Base-by-base conservation (phyloP, 495 filamentous ascomycete species). In the Xylaria acuta region DNA sequence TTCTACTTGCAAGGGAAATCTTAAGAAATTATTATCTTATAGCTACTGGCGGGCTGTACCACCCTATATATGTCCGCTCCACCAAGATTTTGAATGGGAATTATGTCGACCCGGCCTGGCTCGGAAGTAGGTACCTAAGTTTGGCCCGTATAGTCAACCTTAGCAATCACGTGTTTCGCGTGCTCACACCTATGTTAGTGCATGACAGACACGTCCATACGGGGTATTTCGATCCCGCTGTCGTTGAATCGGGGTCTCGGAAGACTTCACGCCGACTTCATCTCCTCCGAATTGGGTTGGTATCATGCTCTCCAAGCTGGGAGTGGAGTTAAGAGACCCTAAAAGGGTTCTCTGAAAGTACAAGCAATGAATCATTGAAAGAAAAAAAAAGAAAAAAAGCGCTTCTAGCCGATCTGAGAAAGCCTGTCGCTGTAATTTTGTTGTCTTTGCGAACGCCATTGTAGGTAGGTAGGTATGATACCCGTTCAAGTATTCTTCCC, bases 241-340 rank as follows among this genome's bases (percentile, higher is more conserved):
- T 38, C 22, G 36, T 68, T 49, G n/a, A 60, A 72, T 75, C 5
- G 34, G 66, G 36, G 64, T 64, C 32, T 73, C 77, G 77, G 77
- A 75, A 70, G 72, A 38, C 64, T 36, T 77, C 30, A 58, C 73
- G 72, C 77, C 77, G 77, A 73, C 72, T 62, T 77, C 77, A 71
- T 64, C 27, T 27, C 60, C 41, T 60, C 69, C 67, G 18, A 12
- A 75, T 74, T 34, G 59, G 66, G 66, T 40, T 49, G 38, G 56
- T 60, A 40, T 34, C 30, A 45, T 62, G 30, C 47, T 40, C 66
- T 25, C 53, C 27, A 58, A 22, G 27, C 53, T 60, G 2, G 40
- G 38, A 3, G 66, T 68, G 36, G 49, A 16, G 66, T 9, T 6
- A 68, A n/a, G 27, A 54, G 14, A 7, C 0, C 30, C n/a, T 38